phyloP scores from a whole-genome alignment of 495 filamentous ascomycete genomes.

The Acidomyces sp. region DNA sequence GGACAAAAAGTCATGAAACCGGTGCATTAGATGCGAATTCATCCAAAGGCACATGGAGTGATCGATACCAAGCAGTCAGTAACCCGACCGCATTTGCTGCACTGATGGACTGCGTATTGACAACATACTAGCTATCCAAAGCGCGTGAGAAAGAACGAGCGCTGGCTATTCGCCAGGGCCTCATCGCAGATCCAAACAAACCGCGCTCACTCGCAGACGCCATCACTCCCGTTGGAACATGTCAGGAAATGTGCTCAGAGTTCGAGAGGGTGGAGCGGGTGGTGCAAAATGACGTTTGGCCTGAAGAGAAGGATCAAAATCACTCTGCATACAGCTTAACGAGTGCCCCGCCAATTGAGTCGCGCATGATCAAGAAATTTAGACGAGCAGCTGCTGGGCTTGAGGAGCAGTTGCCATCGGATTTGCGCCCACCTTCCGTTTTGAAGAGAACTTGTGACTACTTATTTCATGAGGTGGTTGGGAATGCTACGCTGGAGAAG shows the following conservation, averaged over 20 bases:
- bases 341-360: conserved; percentile 34
- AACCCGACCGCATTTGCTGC: background rate
- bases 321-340: conserved; percentile 32
- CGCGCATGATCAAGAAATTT: conserved; percentile 72
- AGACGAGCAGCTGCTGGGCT: conserved; percentile 82
- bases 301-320: conserved; percentile 31
- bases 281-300: conserved; percentile 44
- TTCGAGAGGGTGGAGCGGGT: conserved; percentile 75
- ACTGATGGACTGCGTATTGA: conserved; percentile 18
- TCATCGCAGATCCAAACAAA: conserved; percentile 82
- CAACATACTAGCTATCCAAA: conserved; percentile 37
- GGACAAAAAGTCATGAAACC: background rate
- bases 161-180: conserved; percentile 55
- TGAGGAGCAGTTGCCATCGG: conserved; percentile 80
- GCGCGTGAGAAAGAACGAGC: conserved; percentile 56
- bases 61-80: conserved; percentile 19
- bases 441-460: conserved; percentile 68
- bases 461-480: conserved; percentile 61
- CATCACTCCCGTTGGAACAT: conserved; percentile 77
- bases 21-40: conserved; percentile 7
- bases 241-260: conserved; percentile 86
- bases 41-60: conserved; percentile 8
- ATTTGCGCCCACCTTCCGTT: conserved; percentile 67
- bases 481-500: conserved; percentile 45
- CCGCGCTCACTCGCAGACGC: conserved; percentile 68